A percentile compares a stretch with the other conserved stretches of the same genome.
Evolutionary conservation across 2,329 filamentous ascomycete genomes (phyloP).

Genomic region (Alternaria longipes): DNA sequence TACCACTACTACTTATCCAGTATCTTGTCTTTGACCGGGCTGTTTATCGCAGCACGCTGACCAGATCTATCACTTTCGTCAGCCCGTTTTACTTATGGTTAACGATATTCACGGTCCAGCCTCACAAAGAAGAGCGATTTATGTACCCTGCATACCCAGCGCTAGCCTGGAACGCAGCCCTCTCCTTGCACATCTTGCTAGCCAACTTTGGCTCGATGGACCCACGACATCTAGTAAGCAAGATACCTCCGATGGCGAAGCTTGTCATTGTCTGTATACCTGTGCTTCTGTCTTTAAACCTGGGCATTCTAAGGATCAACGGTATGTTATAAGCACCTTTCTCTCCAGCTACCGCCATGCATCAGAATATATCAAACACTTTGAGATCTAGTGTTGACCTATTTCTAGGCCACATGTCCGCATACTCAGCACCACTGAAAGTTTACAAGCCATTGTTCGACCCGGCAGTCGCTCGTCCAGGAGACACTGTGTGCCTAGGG

Average conservation of each 20-base stretch:
- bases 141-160: slow-evolving; percentile 98
- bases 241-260: slow-evolving; percentile 79
- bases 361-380: not conserved
- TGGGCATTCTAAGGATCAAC: slow-evolving; percentile 76
- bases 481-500: slow-evolving; percentile 83
- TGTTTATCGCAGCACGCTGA: slow-evolving; percentile 71
- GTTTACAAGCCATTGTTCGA: slow-evolving; percentile 74
- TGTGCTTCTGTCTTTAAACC: slow-evolving; percentile 70
- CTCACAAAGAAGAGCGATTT: slow-evolving; percentile 97
- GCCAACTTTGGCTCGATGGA: slow-evolving; percentile 76
- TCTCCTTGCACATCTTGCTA: slow-evolving; percentile 83
- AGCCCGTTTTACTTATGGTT: slow-evolving; percentile 95
- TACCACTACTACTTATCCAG: slow-evolving; percentile 80
- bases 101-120: slow-evolving; percentile 86
- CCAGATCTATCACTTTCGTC: slow-evolving; percentile 81
- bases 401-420: slow-evolving; percentile 70
- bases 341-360: not conserved
- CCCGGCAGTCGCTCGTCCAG: slow-evolving; percentile 63
- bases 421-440: slow-evolving; percentile 81
- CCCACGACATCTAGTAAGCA: slow-evolving; percentile 71
- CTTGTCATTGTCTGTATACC: slow-evolving; percentile 67
- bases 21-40: slow-evolving; percentile 69
- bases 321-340: slow-evolving; percentile 46
- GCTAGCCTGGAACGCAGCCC: slow-evolving; percentile 85
- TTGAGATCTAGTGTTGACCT: not conserved